Evolutionary conservation across 2,329 filamentous ascomycete species (phyloP).

Genomic region (Monilinia fructigena): DNA sequence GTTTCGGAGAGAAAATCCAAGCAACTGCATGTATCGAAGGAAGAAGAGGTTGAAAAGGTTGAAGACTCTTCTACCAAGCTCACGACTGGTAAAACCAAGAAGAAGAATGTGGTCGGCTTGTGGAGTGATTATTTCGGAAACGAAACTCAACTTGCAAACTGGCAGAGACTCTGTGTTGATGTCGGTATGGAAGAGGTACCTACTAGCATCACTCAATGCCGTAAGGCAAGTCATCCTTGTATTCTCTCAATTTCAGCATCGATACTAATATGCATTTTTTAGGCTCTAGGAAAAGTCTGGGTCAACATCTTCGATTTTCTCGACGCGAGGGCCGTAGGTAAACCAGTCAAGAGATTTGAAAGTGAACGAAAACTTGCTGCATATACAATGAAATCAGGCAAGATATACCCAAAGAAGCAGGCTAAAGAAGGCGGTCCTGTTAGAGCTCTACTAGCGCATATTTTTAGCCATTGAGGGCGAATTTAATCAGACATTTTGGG

Average conservation of each 20-base stretch:
- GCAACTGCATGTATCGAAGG: not conserved
- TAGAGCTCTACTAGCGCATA: slow-evolving; percentile 42
- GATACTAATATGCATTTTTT: slow-evolving; percentile 4
- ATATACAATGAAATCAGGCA: slow-evolving; percentile 43
- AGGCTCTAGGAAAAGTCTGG: slow-evolving; percentile 47
- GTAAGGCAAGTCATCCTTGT: slow-evolving; percentile 41
- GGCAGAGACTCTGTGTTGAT: slow-evolving; percentile 48
- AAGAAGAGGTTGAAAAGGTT: not conserved
- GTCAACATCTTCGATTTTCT: slow-evolving; percentile 54
- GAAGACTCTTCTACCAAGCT: not conserved
- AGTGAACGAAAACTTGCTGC: slow-evolving; percentile 39
- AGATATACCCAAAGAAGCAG: slow-evolving; percentile 48
- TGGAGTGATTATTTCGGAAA: slow-evolving; percentile 33
- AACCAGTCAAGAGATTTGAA: slow-evolving; percentile 39
- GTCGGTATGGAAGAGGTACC: slow-evolving; percentile 44
- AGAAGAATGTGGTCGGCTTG: slow-evolving; percentile 18
- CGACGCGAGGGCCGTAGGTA: slow-evolving; percentile 34
- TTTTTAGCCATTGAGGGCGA: slow-evolving; percentile 31
- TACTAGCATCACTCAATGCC: slow-evolving; percentile 47
- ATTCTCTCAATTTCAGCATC: not conserved
- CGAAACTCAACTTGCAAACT: slow-evolving; percentile 43
- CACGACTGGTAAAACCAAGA: slow-evolving; percentile 18
- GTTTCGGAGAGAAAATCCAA: not conserved
- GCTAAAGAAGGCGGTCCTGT: slow-evolving; percentile 46
- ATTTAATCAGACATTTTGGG: not conserved